Evolutionary conservation across 2,329 filamentous ascomycete genomes (phyloP).

Genomic region (Aspergillus sp.): DNA sequence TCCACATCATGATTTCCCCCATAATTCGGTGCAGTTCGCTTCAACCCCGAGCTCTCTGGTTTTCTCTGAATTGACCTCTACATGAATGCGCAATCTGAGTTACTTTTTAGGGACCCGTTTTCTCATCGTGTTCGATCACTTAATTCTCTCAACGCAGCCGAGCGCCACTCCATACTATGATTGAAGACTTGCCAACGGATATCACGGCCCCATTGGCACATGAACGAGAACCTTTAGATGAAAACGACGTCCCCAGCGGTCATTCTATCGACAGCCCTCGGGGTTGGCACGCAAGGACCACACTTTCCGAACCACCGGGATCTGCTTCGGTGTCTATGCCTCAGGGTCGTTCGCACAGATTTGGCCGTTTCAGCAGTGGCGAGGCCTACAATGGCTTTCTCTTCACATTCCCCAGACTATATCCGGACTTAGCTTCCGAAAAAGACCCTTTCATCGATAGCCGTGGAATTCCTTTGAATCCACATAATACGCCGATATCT

Average conservation of each 20-base stretch:
- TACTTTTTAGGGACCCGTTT: not conserved
- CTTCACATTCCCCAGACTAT: not conserved
- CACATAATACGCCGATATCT: constrained; percentile 12
- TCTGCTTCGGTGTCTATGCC: not conserved
- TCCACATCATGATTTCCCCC: not conserved
- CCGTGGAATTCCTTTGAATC: constrained; percentile 6
- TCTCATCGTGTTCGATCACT: not conserved
- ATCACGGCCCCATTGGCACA: not conserved
- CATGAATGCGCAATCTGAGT: not conserved
- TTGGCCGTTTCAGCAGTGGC: not conserved
- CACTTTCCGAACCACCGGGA: not conserved
- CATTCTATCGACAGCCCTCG: not conserved
- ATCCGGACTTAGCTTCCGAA: not conserved
- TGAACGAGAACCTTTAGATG: not conserved
- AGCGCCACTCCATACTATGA: not conserved
- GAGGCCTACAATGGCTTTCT: not conserved
- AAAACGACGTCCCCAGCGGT: not conserved
- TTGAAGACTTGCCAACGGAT: not conserved
- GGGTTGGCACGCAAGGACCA: not conserved
- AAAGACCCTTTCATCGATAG: constrained; percentile 6
- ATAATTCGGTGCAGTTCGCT: not conserved
- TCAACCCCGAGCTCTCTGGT: not conserved
- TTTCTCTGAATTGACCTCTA: not conserved
- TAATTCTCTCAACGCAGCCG: not conserved
- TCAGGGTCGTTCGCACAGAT: not conserved